Percentiles rank a stretch among this genome's conserved stretches.
phyloP scores from a whole-genome alignment of 2,329 filamentous ascomycete genomes.

The Arachnomyces sp. region DNA sequence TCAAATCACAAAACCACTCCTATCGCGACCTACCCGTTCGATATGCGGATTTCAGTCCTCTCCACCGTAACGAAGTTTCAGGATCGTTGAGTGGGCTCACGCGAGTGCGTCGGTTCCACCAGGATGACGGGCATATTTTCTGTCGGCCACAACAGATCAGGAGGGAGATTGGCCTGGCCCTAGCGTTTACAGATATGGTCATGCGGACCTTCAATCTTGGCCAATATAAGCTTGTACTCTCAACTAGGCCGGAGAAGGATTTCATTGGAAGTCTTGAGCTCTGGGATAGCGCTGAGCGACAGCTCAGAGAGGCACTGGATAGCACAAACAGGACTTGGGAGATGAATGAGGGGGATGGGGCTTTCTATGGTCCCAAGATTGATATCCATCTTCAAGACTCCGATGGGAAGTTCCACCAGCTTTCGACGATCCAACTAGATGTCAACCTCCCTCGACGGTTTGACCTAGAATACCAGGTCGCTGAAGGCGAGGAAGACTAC shows the following conservation, averaged over 20 bases:
- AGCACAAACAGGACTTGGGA: constrained; percentile 61
- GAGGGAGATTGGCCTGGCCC: constrained; percentile 63
- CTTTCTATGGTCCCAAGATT: constrained; percentile 89
- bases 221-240: constrained; percentile 67
- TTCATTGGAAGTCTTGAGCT: constrained; percentile 69
- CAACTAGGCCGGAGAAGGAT: constrained; percentile 67
- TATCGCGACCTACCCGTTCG: constrained; percentile 76
- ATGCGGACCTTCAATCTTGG: constrained; percentile 65
- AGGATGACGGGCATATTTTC: constrained; percentile 88
- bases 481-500: constrained; percentile 35
- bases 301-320: constrained; percentile 57
- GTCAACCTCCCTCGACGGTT: constrained; percentile 84
- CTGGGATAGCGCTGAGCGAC: constrained; percentile 61
- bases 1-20: constrained; percentile 63
- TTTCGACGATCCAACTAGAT: constrained; percentile 81
- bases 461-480: constrained; percentile 61
- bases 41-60: constrained; percentile 77
- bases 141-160: constrained; percentile 70
- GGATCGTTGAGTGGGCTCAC: constrained; percentile 76
- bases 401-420: constrained; percentile 79
- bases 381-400: constrained; percentile 75
- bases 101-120: constrained; percentile 77
- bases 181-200: constrained; percentile 66
- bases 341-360: constrained; percentile 73
- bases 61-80: constrained; percentile 81